Percentiles rank a stretch among this genome's conserved stretches.
Conservation (phyloP, 169 alveolate genomes). For the Plasmodium vivax region DNA sequence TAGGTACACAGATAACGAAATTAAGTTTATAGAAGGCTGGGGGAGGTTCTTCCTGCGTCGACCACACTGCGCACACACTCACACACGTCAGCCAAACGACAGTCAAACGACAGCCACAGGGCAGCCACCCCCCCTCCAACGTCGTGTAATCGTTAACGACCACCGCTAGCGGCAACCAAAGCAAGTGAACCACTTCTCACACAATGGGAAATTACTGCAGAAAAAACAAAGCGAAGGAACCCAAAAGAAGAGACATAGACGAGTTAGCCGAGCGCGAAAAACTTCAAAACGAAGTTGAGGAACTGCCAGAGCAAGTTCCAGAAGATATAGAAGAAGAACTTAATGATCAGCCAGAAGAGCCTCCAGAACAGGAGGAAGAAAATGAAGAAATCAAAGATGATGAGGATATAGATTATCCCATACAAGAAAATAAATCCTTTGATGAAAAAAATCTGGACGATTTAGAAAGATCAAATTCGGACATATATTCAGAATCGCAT, state of each 20-base stretch:
- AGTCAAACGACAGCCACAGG: no score
- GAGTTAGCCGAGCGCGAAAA: constrained; percentile 74
- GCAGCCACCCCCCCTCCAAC: neutral
- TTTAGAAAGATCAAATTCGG: constrained; percentile 69
- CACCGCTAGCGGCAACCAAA: neutral
- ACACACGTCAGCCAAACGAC: no score
- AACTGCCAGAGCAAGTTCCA: constrained; percentile 30
- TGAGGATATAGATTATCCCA: constrained; percentile 68
- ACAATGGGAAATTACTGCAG: constrained; percentile 73
- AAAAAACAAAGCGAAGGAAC: constrained; percentile 80
- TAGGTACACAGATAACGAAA: neutral
- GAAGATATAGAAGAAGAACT: constrained; percentile 62
- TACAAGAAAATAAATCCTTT: constrained; percentile 64
- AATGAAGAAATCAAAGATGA: constrained; percentile 50
- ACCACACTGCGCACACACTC: neutral
- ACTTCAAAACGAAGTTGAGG: constrained; percentile 22
- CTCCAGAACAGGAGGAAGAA: constrained; percentile 52
- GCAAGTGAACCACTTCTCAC: constrained; percentile 3
- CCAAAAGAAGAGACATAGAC: constrained; percentile 80
- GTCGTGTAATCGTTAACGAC: neutral
- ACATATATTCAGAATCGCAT: constrained; percentile 59
- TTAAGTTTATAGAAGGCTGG: neutral
- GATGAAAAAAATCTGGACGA: constrained; percentile 58
- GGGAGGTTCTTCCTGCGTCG: neutral
- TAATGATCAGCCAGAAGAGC: constrained; percentile 50